Base-by-base conservation (phyloP, 2,329 filamentous ascomycete species). In the Colletotrichum sp. region DNA sequence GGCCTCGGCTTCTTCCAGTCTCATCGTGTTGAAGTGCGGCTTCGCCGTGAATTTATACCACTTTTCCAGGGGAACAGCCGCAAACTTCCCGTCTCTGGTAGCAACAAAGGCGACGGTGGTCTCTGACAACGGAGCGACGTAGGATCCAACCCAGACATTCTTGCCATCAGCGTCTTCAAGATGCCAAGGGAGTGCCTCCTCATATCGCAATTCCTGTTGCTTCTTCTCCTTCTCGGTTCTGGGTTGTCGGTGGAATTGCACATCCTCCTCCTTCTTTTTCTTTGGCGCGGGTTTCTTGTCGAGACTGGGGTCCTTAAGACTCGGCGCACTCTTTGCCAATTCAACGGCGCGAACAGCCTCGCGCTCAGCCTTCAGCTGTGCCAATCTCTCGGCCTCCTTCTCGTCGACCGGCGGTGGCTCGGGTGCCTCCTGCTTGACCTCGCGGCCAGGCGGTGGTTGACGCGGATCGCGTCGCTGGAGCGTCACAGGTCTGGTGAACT, bases 161-260 rank as follows among this genome's bases (percentile, higher is more conserved):
- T 96, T 98, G 78, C 96, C 95, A 81, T 99, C 96, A 55, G 96
- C 97, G 83, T 99, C 97, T 83, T 99, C 97, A 43, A 99, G 85
- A 83, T 98, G 96, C 97, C 97, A 99, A 8, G 97, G 97, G 66
- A 98, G 88, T 6, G 96, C 95, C 84, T 99, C 97, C 83, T 98
- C 97, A 79, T 98, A 99, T 77, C 96, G 94, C 85, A 92, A 92
- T 72, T 92, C 91, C 0, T 89, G 88, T 73, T 92, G 90, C 87
- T 89, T 97, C 89, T 90, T 97, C 87, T 86, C 96, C 81, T 96
- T 96, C 81, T 96, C 96, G 8, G 90, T 90, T 70, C 91, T 90
- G 73, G 97, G 94, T n/a, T 94, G 91, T 79, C 95, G 93, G 81
- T 95, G 96, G 26, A 98, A 94, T 80, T 96, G 95, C 78, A 95